A percentile compares a stretch with the other conserved stretches of the same genome.
Conservation (phyloP, 164 flowering plant species). For the grape (Vitis vinifera) region ASM3070453v1 NC_081808.1:20337501-20338000, state of each 20-base stretch:
- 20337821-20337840: not conserved
- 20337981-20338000: slow-evolving; percentile 35
- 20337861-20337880: not conserved
- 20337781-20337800: slow-evolving; percentile 41
- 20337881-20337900: slow-evolving; percentile 17
- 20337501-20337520: slow-evolving; percentile 8
- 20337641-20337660: too few species aligned
- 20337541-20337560: slow-evolving; percentile 38
- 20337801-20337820: slow-evolving; percentile 28
- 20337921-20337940: slow-evolving; percentile 25
- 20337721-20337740: slow-evolving; percentile 44
- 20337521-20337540: slow-evolving; percentile 40
- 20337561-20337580: slow-evolving; percentile 34
- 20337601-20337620: slow-evolving; percentile 27
- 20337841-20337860: not conserved
- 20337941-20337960: slow-evolving; percentile 30
- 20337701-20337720: slow-evolving; percentile 35
- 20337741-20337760: slow-evolving; percentile 48
- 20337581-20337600: slow-evolving; percentile 45
- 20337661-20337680: not conserved
- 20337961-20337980: slow-evolving; percentile 36
- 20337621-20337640: too few species aligned
- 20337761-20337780: slow-evolving; percentile 52
- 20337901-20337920: slow-evolving; percentile 37
- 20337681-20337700: slow-evolving; percentile 39